A percentile compares a stretch with the other conserved stretches of the same genome.
These are phyloP conservation scores for Boletus sp. DNA, from an alignment of 768 basidiomycete species.

Conservation along the genomic window DNA sequence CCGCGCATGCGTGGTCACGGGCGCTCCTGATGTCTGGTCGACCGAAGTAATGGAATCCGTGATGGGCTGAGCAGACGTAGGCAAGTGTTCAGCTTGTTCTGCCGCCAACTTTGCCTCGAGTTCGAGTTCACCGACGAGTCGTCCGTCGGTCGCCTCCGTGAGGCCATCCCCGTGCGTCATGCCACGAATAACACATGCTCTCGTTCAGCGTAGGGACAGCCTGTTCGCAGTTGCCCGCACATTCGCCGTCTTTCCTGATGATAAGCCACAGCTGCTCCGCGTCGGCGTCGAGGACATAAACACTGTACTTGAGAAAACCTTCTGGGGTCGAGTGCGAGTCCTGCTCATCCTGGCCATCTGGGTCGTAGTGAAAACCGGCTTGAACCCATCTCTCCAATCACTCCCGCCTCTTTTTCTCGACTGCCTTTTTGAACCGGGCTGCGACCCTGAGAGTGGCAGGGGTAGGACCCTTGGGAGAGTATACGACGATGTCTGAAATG, in stretches of 20 bases:
- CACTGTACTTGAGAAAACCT: constrained; percentile 29
- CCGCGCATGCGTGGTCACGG: constrained; percentile 7
- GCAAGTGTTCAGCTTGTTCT: not conserved
- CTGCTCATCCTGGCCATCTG: constrained; percentile 6
- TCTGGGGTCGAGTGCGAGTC: constrained; percentile 24
- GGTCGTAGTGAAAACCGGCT: constrained; percentile 12
- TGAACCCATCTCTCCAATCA: constrained; percentile 31
- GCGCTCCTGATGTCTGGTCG: not conserved
- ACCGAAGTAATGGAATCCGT: not conserved
- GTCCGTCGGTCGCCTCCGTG: constrained; percentile 33
- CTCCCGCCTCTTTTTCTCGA: constrained; percentile 58
- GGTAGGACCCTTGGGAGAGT: constrained; percentile 67
- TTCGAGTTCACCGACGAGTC: constrained; percentile 20
- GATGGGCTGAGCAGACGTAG: not conserved
- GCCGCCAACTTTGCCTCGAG: constrained; percentile 16
- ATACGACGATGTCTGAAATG: constrained; percentile 69
- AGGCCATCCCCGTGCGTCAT: constrained; percentile 15
- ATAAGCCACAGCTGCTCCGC: constrained; percentile 26
- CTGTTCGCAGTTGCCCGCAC: constrained; percentile 19
- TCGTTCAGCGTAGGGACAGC: not conserved
- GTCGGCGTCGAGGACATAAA: constrained; percentile 30
- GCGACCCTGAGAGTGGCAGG: constrained; percentile 60
- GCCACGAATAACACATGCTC: not conserved
- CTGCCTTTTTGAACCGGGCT: constrained; percentile 62
- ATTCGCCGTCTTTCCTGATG: constrained; percentile 25